phyloP scores from a whole-genome alignment of 2,329 filamentous ascomycete genomes.

The Colletotrichum sp. region DNA sequence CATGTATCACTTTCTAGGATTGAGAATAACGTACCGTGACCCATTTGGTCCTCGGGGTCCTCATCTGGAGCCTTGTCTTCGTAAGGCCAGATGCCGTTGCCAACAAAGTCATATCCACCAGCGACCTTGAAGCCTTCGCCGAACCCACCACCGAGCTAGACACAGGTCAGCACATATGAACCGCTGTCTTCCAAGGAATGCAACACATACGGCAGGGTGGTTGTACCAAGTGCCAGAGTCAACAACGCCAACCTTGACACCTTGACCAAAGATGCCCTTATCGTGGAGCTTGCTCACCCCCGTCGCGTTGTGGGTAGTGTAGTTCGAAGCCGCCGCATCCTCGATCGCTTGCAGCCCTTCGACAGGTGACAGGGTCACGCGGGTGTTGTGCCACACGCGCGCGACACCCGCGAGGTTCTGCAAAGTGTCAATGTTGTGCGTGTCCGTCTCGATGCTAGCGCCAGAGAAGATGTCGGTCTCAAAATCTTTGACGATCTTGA shows the following conservation, averaged over 20 bases:
- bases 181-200: accelerated
- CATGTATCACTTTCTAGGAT: accelerated
- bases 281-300: slow-evolving; percentile 43
- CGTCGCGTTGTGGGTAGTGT: slow-evolving; percentile 40
- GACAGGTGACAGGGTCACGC: neutral
- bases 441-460: slow-evolving; percentile 35
- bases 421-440: slow-evolving; percentile 37
- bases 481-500: slow-evolving; percentile 10
- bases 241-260: slow-evolving; percentile 41
- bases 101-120: slow-evolving; percentile 49
- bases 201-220: slow-evolving; percentile 35
- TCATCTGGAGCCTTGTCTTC: slow-evolving; percentile 22
- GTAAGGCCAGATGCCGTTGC: slow-evolving; percentile 32
- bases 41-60: slow-evolving; percentile 30
- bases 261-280: slow-evolving; percentile 39
- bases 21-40: slow-evolving; percentile 28
- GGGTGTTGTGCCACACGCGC: slow-evolving; percentile 37
- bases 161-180: slow-evolving; percentile 23
- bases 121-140: slow-evolving; percentile 49
- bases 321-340: slow-evolving; percentile 29
- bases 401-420: slow-evolving; percentile 35
- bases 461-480: slow-evolving; percentile 37
- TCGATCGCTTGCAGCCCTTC: neutral
- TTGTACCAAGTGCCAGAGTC: slow-evolving; percentile 45
- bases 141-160: slow-evolving; percentile 47